Conservation (phyloP, 2,329 filamentous ascomycete genomes). For the Ciborinia camelliae region DNA sequence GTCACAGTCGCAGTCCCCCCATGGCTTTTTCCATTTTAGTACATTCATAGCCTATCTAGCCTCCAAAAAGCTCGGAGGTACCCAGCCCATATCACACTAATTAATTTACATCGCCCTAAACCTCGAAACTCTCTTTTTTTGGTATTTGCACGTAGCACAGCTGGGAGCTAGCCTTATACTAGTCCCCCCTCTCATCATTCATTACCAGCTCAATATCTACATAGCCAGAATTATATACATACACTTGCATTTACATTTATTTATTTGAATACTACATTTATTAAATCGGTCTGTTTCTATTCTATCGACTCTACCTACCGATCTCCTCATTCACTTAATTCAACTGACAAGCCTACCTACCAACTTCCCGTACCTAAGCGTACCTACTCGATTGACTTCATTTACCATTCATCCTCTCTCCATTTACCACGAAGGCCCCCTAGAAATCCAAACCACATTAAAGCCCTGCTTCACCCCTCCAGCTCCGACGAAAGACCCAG, state of each 20-base stretch:
- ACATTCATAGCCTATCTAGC: neutral
- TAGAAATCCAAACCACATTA: neutral
- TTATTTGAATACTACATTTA: no score
- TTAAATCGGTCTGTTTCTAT: no score
- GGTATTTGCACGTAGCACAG: neutral
- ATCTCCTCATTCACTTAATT: no score
- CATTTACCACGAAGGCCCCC: neutral
- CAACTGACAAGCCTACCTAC: no score
- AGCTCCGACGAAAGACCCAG: constrained; percentile 14
- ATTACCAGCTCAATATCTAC: neutral
- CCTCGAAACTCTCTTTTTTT: constrained; percentile 7
- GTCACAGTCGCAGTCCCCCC: neutral
- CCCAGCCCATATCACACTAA: neutral
- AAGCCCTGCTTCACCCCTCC: constrained; percentile 17
- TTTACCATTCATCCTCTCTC: no score
- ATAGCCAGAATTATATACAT: neutral
- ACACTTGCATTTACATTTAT: neutral
- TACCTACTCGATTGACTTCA: no score
- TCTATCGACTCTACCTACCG: no score
- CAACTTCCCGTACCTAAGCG: no score
- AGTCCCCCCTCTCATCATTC: neutral
- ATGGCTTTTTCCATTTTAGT: neutral
- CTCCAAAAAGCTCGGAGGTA: neutral
- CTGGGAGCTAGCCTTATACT: constrained; percentile 5
- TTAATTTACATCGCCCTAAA: neutral